Evolutionary conservation across 495 filamentous ascomycete species (phyloP), one percentile per base, ranked within the genome.

Genomic region (Achaetomiella virescens): DNA sequence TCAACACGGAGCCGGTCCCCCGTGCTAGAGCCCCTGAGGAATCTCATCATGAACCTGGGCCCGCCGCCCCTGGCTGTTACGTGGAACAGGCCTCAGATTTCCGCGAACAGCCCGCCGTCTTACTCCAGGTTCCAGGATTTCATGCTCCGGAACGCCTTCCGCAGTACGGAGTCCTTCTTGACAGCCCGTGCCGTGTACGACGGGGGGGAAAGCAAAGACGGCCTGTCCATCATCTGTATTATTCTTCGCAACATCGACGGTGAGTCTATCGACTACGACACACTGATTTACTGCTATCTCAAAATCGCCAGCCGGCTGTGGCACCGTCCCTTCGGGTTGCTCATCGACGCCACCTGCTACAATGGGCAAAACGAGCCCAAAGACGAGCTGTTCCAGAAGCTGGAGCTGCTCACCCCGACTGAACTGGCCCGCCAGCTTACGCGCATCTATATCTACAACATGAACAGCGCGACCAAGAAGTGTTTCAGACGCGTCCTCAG

Each of bases 91-190:
- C 83, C 82, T 45, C 75, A 78, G 36, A 77, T 84, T 21, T 75
- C 79, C 14, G 65, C 75, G 4, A 85, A 83, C 60, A 78, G 62
- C 18, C 81, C 81, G 22, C 77, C 80, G 3, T 72, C 75, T 15
- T 86, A 86, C 62, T 84, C 81, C 12, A 73, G 83, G 48, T 86
- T 85, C 63, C 83, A 86, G 61, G 75, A 85, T 59, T 86, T 86
- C 57, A 86, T 86, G 83, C 72, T 86, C 33, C 76, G 75, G 29
- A 84, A 86, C 58, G 82, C 81, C 31, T 82, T 81, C 49, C 73
- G 81, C 20, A 80, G 78, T 59, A 79, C 78, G 8, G 82, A 84
- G 54, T 81, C 77, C 46, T 78, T 79, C 47, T 59, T 80, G n/a
- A 78, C 78, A 14, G 75, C 77, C 40, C 75, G 81, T 8, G 82